Percentiles rank a stretch among this genome's conserved stretches.
Conservation (phyloP, 2,329 filamentous ascomycete species). For the Diplocarpon rosae region DNA sequence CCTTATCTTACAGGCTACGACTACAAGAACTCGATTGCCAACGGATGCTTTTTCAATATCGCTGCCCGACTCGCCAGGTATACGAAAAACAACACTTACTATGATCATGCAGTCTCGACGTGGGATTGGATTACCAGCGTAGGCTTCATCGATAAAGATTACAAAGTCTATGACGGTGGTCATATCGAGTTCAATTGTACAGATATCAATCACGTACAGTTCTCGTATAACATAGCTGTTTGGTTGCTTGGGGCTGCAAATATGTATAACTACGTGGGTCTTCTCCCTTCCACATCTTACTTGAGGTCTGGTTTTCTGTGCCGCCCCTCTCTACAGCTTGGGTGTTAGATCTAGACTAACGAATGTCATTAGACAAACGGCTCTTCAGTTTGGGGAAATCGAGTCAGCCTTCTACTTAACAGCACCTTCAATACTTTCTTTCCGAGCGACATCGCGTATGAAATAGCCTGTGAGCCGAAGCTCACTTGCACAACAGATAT, state of each 20-base stretch:
- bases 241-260: constrained; percentile 43
- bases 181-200: constrained; percentile 36
- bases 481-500: constrained; percentile 50
- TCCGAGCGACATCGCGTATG: constrained; percentile 44
- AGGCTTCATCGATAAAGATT: constrained; percentile 46
- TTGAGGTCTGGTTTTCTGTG: neutral
- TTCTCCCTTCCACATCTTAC: constrained; percentile 33
- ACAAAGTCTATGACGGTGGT: constrained; percentile 47
- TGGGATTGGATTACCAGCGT: constrained; percentile 53
- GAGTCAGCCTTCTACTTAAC: constrained; percentile 28
- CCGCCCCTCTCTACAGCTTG: neutral
- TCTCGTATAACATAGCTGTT: constrained; percentile 60
- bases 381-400: constrained; percentile 28
- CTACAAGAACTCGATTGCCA: constrained; percentile 59
- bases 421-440: constrained; percentile 29
- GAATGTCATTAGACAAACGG: constrained; percentile 26
- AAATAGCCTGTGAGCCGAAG: constrained; percentile 45
- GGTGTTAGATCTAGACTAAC: constrained; percentile 38
- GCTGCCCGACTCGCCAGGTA: constrained; percentile 64
- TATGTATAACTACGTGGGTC: constrained; percentile 38
- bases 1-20: constrained; percentile 47
- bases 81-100: constrained; percentile 69
- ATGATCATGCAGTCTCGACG: constrained; percentile 59
- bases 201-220: constrained; percentile 46
- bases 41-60: constrained; percentile 60